These are phyloP conservation scores for Sugiyamaella pinicola DNA, from an alignment of 1,139 yeast species.

Conservation along the genomic window DNA sequence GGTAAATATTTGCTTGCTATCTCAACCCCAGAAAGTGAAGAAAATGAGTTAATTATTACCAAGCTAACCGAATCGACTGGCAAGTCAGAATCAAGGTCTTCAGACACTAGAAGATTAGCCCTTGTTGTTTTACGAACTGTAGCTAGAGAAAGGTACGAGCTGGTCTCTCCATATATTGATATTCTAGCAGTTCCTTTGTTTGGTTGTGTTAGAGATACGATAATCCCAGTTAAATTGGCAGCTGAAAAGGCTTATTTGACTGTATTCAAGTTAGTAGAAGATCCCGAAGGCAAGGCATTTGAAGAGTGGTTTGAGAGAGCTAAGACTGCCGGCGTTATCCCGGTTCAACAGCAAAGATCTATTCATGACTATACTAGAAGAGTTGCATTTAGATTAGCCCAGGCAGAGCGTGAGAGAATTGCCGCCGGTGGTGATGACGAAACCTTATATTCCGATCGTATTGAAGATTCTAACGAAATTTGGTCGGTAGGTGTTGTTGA, in stretches of 20 bases:
- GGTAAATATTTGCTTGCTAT: conserved; percentile 68
- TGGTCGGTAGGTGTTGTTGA: conserved; percentile 24
- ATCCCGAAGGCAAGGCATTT: conserved; percentile 57
- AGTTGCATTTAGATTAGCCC: conserved; percentile 81
- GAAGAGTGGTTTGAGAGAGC: conserved; percentile 56
- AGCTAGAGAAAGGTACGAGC: conserved; percentile 58
- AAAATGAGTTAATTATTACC: conserved; percentile 25
- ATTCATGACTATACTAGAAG: conserved; percentile 86
- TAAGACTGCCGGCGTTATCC: conserved; percentile 26
- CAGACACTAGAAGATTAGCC: conserved; percentile 80
- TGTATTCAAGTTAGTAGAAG: conserved; percentile 71
- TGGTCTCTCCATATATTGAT: conserved; percentile 57
- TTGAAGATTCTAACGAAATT: conserved; percentile 82
- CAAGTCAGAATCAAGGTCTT: conserved; percentile 61
- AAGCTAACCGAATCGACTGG: conserved; percentile 52
- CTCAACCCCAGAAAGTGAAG: conserved; percentile 27
- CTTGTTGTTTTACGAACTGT: conserved; percentile 76
- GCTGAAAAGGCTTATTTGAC: conserved; percentile 90
- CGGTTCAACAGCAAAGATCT: conserved; percentile 63
- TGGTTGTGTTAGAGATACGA: conserved; percentile 76
- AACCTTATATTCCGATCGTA: conserved; percentile 77
- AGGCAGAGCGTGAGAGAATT: conserved; percentile 81
- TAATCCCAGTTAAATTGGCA: conserved; percentile 89
- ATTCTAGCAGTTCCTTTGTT: conserved; percentile 72
- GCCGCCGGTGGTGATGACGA: conserved; percentile 92